phyloP scores from a whole-genome alignment of 1,284 basidiomycete species.

The Trametes sp. region DNA sequence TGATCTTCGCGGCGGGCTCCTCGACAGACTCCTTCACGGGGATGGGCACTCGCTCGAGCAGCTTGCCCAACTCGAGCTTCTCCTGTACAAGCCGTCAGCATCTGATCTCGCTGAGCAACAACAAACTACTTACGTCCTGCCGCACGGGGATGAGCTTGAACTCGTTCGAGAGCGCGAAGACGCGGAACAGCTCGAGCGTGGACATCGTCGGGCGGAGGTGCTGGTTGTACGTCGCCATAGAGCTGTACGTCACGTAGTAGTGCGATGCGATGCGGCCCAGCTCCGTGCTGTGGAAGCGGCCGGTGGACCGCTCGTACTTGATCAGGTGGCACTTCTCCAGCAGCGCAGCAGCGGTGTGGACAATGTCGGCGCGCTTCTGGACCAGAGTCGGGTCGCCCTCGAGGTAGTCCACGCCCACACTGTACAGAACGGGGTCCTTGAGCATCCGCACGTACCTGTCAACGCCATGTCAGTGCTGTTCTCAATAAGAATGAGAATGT shows the following conservation, averaged over 20 bases:
- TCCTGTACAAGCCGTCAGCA: conserved; percentile 51
- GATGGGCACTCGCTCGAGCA: conserved; percentile 95
- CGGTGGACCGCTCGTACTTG: conserved; percentile 92
- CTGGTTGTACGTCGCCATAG: conserved; percentile 97
- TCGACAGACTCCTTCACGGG: conserved; percentile 98
- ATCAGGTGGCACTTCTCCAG: conserved; percentile 95
- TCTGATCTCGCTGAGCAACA: conserved; percentile 52
- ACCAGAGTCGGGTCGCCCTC: conserved; percentile 86
- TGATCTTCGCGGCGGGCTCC: conserved; percentile 97
- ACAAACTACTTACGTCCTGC: conserved; percentile 45
- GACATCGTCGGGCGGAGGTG: conserved; percentile 91
- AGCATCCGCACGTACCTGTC: conserved; percentile 95
- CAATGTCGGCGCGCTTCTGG: conserved; percentile 95
- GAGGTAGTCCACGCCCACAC: conserved; percentile 90
- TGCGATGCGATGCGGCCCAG: conserved; percentile 96
- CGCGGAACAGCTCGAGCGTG: conserved; percentile 91
- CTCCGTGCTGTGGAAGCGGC: conserved; percentile 91
- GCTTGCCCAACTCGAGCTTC: conserved; percentile 91
- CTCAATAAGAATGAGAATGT: background rate
- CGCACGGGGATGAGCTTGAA: conserved; percentile 91
- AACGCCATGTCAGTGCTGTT: conserved; percentile 8
- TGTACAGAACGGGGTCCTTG: conserved; percentile 88
- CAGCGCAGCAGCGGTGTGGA: conserved; percentile 92
- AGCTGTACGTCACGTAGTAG: conserved; percentile 96
- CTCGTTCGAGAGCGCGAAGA: conserved; percentile 97